phyloP scores from a whole-genome alignment of 2,329 filamentous ascomycete genomes.

The Calcarisporium arbuscula region DNA sequence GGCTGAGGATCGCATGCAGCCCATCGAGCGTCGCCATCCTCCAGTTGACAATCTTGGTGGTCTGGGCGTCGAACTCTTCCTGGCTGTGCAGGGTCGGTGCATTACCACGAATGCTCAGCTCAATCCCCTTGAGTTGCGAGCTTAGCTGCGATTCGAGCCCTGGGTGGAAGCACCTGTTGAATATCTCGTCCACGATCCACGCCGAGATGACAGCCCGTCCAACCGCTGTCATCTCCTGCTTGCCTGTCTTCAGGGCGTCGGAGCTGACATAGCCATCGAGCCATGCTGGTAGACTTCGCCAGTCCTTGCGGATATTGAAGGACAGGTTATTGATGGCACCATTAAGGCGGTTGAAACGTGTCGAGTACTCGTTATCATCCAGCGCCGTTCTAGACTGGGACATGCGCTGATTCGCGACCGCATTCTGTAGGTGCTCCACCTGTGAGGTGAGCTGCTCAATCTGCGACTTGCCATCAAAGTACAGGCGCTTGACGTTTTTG shows the following conservation, averaged over 20 bases:
- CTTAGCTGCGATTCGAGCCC: constrained; percentile 73
- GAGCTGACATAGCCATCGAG: constrained; percentile 73
- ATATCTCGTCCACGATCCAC: constrained; percentile 88
- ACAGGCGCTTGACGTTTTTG: constrained; percentile 95
- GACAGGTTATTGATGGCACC: constrained; percentile 91
- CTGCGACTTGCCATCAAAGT: constrained; percentile 91
- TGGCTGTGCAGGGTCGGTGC: constrained; percentile 67
- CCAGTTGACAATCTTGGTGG: constrained; percentile 86
- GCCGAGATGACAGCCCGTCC: constrained; percentile 82
- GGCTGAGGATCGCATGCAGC: constrained; percentile 63
- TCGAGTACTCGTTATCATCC: constrained; percentile 90
- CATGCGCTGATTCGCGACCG: constrained; percentile 91
- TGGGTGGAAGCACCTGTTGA: constrained; percentile 89
- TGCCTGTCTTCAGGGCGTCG: constrained; percentile 79
- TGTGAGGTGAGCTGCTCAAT: constrained; percentile 83
- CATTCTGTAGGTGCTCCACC: constrained; percentile 92
- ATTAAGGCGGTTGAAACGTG: constrained; percentile 83
- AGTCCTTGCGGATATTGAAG: constrained; percentile 94
- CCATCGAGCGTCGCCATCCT: constrained; percentile 89
- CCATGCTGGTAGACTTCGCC: constrained; percentile 77
- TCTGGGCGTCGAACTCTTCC: constrained; percentile 84
- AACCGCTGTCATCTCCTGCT: constrained; percentile 96
- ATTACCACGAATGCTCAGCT: constrained; percentile 77
- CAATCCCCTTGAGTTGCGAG: constrained; percentile 73
- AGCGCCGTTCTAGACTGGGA: constrained; percentile 90